A percentile compares a stretch with the other conserved stretches of the same genome.
phyloP scores from a whole-genome alignment of 164 flowering plant species.

The Vitis riparia region DNA sequence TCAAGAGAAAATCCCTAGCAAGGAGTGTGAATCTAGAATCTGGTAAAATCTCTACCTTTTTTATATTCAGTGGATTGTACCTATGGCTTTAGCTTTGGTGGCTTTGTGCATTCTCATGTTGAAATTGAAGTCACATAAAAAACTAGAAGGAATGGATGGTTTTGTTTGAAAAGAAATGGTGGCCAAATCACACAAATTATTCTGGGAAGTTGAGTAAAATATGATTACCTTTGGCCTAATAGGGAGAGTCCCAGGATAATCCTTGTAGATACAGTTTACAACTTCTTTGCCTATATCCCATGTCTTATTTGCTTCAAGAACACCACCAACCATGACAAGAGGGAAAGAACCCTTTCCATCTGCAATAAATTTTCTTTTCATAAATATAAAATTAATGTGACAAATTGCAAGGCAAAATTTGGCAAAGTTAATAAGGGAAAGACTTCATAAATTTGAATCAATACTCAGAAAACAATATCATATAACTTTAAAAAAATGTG shows the following conservation, averaged over 20 bases:
- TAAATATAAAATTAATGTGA: not conserved
- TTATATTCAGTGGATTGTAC: too few species aligned
- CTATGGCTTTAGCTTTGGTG: too few species aligned
- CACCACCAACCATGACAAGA: constrained; percentile 97
- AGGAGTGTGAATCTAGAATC: too few species aligned
- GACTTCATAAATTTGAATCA: not conserved
- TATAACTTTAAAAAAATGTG: too few species aligned
- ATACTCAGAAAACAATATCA: too few species aligned
- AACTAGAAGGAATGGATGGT: not conserved
- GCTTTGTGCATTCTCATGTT: too few species aligned
- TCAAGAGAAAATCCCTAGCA: too few species aligned
- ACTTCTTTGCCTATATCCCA: constrained; percentile 94
- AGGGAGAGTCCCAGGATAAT: constrained; percentile 64
- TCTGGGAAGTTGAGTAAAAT: not conserved
- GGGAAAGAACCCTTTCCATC: constrained; percentile 78
- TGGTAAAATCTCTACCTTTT: too few species aligned
- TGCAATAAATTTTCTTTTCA: constrained; percentile 33
- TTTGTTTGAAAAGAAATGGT: not conserved
- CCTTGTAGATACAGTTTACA: constrained; percentile 46
- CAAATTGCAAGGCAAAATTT: not conserved
- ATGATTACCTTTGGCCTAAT: constrained; percentile 87
- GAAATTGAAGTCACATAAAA: not conserved
- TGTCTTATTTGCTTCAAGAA: constrained; percentile 77
- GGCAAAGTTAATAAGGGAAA: not conserved
- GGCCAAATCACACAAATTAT: too few species aligned